Evolutionary conservation across 768 basidiomycete genomes (phyloP), one percentile per base, ranked within the genome.

Genomic region (Rossbeevera mucosa): DNA sequence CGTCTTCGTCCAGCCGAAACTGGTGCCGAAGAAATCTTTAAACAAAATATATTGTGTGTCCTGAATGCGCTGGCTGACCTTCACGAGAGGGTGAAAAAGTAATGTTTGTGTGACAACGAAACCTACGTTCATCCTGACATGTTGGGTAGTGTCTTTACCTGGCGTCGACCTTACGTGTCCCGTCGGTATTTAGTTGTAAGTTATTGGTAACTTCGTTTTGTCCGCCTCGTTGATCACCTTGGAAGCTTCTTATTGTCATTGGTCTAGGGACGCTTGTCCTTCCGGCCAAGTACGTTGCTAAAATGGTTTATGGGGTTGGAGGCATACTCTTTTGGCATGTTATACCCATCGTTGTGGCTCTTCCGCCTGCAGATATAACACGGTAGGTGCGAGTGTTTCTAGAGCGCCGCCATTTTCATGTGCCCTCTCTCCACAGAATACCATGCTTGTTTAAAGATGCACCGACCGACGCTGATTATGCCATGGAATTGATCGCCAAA

Each of bases 391-490:
- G 38, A 41, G 26, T 40, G 14, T 44, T 43, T 54, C 36, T 2
- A 21, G 38, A 5, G n/a, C 33, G 24, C 38, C 25, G 20, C 12
- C 16, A 33, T 21, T 13, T 42, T 57, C 38, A 58, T 21, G 41
- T 25, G 40, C 41, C 16, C 18, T 50, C 4, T n/a, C 33, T 4
- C 36, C 8, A 7, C 42, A 85, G 81, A 36, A 47, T 81, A 12
- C 77, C 80, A 20, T 68, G 73, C 7, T 67, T 72, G 3, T 74
- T 86, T 45, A 54, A 59, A 31, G 76, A 81, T 53, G 78, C 77
- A 11, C 85, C 86, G 0, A 87, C 83, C 4, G 84, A 88, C 57
- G 76, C 80, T 4, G 83, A 87, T 44, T 82, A 83, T 59, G 84
- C 86, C 2, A 86, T 86, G 80, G 76, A 83, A 31, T 63, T 87